phyloP scores from a whole-genome alignment of 139 green algal species.

The Tetraselmis striata region DNA sequence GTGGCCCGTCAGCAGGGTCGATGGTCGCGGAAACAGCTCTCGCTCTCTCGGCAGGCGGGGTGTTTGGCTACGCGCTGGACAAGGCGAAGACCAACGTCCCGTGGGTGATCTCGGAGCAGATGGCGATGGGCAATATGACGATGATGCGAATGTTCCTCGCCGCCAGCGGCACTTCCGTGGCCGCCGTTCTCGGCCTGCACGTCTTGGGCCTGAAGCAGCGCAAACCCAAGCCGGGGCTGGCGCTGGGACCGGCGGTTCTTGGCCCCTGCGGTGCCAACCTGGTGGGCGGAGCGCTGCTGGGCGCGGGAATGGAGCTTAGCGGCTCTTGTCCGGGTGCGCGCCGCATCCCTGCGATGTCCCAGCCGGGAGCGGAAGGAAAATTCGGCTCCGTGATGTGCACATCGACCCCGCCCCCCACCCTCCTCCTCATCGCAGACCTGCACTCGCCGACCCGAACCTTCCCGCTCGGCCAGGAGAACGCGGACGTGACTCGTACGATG shows the following conservation, averaged over 20 bases:
- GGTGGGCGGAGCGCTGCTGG: background rate
- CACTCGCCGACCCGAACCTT: no score
- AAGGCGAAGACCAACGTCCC: constrained; percentile 3
- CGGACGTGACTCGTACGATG: no score
- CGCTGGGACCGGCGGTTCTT: background rate
- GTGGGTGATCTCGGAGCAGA: background rate
- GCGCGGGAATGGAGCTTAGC: background rate
- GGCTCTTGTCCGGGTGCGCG: constrained; percentile 4
- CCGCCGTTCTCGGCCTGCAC: background rate
- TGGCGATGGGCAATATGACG: constrained; percentile 4
- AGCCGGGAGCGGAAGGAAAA: no score
- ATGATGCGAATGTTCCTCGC: constrained; percentile 10
- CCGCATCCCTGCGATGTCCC: no score
- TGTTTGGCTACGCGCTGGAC: constrained; percentile 2
- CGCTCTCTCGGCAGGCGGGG: background rate
- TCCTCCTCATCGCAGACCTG: no score
- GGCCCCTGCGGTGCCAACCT: constrained; percentile 1
- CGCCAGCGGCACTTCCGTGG: background rate
- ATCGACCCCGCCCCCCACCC: no score
- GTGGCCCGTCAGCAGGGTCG: no score
- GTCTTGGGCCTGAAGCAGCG: background rate
- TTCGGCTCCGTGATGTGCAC: no score
- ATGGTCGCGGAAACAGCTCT: background rate
- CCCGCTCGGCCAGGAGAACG: no score
- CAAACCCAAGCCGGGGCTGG: background rate